These are phyloP conservation scores for Rubroshorea leprosula DNA, from an alignment of 345 rosid genomes.

Conservation along the genomic window DNA sequence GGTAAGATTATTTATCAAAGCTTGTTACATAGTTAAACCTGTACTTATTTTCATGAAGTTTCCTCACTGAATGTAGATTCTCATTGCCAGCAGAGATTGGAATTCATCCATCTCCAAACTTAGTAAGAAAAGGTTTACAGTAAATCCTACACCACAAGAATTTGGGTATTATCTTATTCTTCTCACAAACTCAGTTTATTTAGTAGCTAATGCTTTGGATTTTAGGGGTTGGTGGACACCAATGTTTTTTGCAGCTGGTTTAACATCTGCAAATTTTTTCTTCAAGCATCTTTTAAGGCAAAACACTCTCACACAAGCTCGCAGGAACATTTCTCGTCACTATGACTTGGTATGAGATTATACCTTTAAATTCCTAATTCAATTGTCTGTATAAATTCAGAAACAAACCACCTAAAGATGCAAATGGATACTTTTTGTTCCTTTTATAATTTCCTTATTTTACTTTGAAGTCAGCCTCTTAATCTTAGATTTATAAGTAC, in stretches of 20 bases:
- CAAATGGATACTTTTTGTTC: no score
- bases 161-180: background rate
- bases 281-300: constrained; percentile 71
- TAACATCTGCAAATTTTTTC: constrained; percentile 75
- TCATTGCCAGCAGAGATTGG: constrained; percentile 16
- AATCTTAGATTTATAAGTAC: no score
- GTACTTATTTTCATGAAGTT: background rate
- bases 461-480: no score
- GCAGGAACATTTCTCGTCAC: no score
- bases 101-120: constrained; percentile 30
- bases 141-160: background rate
- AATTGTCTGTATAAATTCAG: no score
- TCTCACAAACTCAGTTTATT: background rate
- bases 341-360: constrained; percentile 66
- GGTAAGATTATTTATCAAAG: constrained; percentile 38
- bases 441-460: no score
- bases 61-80: constrained; percentile 10
- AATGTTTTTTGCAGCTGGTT: constrained; percentile 56
- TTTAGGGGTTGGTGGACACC: constrained; percentile 99
- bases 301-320: constrained; percentile 79
- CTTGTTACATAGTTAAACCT: no score
- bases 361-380: background rate
- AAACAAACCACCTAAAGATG: no score
- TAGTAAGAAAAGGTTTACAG: constrained; percentile 53
- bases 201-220: background rate